Conservation (phyloP, 306 rosid genomes). For the Elaeagnus macrophylla region DNA sequence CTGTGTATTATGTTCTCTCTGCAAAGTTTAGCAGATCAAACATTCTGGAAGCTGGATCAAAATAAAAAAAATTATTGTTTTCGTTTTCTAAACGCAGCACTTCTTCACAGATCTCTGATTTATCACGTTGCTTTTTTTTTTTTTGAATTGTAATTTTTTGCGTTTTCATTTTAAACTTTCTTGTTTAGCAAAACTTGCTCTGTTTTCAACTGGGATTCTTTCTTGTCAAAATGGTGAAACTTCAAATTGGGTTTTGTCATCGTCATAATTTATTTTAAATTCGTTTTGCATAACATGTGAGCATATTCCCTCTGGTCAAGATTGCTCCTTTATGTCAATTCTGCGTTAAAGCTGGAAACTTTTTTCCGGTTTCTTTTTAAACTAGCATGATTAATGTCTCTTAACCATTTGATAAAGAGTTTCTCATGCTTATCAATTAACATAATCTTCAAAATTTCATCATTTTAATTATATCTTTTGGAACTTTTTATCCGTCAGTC, state of each 20-base stretch:
- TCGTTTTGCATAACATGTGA: too few relatives aligned
- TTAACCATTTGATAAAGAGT: too few relatives aligned
- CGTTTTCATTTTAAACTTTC: not conserved
- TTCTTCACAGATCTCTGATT: constrained; percentile 5
- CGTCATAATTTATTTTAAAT: too few relatives aligned
- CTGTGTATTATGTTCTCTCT: not conserved
- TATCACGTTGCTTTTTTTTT: not conserved
- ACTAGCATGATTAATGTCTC: too few relatives aligned
- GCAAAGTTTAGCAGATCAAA: not conserved
- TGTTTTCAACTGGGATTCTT: not conserved
- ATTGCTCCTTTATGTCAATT: too few relatives aligned
- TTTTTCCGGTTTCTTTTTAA: too few relatives aligned
- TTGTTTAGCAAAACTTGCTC: not conserved
- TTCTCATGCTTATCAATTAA: not conserved
- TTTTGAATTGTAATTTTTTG: not conserved
- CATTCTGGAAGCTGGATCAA: not conserved
- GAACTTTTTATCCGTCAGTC: constrained; percentile 26
- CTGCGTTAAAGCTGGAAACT: too few relatives aligned
- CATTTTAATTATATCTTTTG: constrained; percentile 1
- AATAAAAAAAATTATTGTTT: too few relatives aligned
- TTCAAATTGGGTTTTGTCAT: too few relatives aligned
- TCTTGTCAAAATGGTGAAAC: not conserved
- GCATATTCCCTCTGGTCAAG: too few relatives aligned
- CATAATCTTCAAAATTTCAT: not conserved
- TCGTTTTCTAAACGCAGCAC: not conserved